A percentile compares a stretch with the other conserved stretches of the same genome.
phyloP scores from a whole-genome alignment of 2,329 filamentous ascomycete genomes.

The Hymenotorrendiella dingleyae region DNA sequence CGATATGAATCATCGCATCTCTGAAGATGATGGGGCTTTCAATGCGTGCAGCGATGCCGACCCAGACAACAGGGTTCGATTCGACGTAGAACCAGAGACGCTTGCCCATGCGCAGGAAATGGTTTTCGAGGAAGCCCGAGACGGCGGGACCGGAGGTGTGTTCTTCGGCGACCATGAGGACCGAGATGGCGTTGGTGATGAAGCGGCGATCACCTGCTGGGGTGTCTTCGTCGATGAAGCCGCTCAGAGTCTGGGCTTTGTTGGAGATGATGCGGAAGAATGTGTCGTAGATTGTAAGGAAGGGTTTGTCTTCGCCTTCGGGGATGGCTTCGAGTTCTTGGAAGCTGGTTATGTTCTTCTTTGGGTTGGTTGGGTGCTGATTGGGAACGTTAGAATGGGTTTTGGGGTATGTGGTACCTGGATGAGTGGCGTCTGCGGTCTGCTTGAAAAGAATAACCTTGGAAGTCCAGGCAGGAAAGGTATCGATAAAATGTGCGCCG shows the following conservation, averaged over 20 bases:
- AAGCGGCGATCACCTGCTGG: constrained; percentile 1
- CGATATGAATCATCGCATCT: constrained; percentile 26
- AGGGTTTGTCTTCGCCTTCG: constrained; percentile 11
- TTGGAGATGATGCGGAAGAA: constrained; percentile 17
- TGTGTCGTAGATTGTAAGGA: constrained; percentile 23
- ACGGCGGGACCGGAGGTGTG: constrained; percentile 16
- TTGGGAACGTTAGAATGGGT: not conserved
- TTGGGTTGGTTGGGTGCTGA: not conserved
- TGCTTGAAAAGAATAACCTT: no score
- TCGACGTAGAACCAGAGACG: constrained; percentile 23
- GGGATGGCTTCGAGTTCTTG: not conserved
- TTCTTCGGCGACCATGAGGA: constrained; percentile 22
- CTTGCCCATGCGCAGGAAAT: constrained; percentile 22
- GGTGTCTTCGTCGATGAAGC: constrained; percentile 14
- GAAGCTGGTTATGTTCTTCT: not conserved
- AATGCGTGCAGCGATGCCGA: constrained; percentile 20
- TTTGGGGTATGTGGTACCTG: no score
- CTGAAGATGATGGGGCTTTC: constrained; percentile 26
- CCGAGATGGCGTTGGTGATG: constrained; percentile 15
- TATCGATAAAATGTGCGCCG: no score
- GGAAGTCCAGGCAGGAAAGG: not conserved
- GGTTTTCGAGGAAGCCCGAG: constrained; percentile 18
- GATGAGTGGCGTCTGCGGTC: no score
- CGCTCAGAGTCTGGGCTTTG: not conserved
- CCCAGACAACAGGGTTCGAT: constrained; percentile 19